Evolutionary conservation across 2,329 filamentous ascomycete species (phyloP).

Genomic region (Botryotinia globosa): DNA sequence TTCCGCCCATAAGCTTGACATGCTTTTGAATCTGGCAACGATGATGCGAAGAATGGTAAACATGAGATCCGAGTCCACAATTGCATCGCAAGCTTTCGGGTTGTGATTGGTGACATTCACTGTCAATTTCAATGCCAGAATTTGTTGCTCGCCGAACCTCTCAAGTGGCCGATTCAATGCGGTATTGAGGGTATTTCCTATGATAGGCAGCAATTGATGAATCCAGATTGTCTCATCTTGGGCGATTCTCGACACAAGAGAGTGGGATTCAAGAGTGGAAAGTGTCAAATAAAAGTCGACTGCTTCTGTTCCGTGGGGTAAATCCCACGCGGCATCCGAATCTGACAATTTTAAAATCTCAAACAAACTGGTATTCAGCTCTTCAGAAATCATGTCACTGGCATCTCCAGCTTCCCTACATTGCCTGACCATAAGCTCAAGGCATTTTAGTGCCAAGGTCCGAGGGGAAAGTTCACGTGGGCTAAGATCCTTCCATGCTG

Average conservation of each 20-base stretch:
- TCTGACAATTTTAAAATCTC: conserved; percentile 40
- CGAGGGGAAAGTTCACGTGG: conserved; percentile 58
- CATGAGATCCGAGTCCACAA: conserved; percentile 60
- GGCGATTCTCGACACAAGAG: conserved; percentile 48
- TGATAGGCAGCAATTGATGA: conserved; percentile 48
- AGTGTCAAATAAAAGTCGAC: conserved; percentile 45
- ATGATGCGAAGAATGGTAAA: conserved; percentile 49
- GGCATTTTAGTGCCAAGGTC: conserved; percentile 59
- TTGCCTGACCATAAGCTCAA: conserved; percentile 57
- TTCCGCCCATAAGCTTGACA: conserved; percentile 49
- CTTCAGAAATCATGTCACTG: conserved; percentile 48
- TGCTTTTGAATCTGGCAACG: conserved; percentile 49
- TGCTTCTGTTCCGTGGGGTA: conserved; percentile 28
- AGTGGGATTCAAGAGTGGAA: conserved; percentile 55
- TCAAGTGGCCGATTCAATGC: conserved; percentile 41
- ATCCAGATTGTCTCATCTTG: conserved; percentile 47
- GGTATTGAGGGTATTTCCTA: conserved; percentile 48
- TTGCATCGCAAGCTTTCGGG: conserved; percentile 62
- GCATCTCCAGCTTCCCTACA: conserved; percentile 48
- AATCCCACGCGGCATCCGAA: conserved; percentile 31
- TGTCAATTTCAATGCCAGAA: conserved; percentile 60
- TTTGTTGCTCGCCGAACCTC: conserved; percentile 39
- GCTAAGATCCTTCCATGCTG: conserved; percentile 57
- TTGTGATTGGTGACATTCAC: conserved; percentile 87
- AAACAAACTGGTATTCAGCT: conserved; percentile 51